Evolutionary conservation across 345 rosid genomes (phyloP), one percentile per base, ranked within the genome.

Genomic region (Conringia planisiliqua): DNA sequence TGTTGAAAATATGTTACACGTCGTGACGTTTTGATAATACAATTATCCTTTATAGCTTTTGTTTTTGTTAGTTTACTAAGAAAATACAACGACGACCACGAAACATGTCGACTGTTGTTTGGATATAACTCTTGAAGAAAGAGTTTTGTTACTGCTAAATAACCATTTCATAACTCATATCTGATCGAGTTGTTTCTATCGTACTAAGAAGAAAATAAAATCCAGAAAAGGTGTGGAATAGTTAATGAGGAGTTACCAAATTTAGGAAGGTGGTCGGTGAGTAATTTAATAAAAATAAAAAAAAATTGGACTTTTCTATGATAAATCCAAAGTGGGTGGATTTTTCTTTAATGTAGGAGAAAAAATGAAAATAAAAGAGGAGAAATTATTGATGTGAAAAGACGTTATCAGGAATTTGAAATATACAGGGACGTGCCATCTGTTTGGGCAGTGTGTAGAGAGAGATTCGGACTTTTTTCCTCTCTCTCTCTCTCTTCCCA

Each of bases 381-480:
- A 20, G 18, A 48, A 58, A 27, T 40, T 62, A 62, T 27, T 62
- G 76, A 71, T 71, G 51, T 26, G 72, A 65, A 52, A 33, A 27
- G 71, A 62, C 71, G 7, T 54, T 18, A 44, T 24, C 57, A 6
- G 10, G 43, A 35, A 59, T 59, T 10, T 32, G 24, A 54, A 60
- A 24, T 38, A 1, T 33, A 68, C 58, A 76, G 79, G 79, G 79
- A 69, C 58, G 70, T 68, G 79, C 74, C 79, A 76, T 69, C 74
- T 76, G 79, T 26, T 52, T 62, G 70, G 79, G 60, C 74, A 76
- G 33, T 68, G 70, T 36, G 59, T 38, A 47, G 42, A 66, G 40
- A 56, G 29, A 22, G 57, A 68, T 67, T 67, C 48, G 24, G 61
- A 38, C n/a, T 4, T 12, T 4, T 2, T 33, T 22, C 7, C 3